These are phyloP conservation scores for Sporisorium graminicola DNA, from an alignment of 1,284 basidiomycete species.

Conservation along the genomic window DNA sequence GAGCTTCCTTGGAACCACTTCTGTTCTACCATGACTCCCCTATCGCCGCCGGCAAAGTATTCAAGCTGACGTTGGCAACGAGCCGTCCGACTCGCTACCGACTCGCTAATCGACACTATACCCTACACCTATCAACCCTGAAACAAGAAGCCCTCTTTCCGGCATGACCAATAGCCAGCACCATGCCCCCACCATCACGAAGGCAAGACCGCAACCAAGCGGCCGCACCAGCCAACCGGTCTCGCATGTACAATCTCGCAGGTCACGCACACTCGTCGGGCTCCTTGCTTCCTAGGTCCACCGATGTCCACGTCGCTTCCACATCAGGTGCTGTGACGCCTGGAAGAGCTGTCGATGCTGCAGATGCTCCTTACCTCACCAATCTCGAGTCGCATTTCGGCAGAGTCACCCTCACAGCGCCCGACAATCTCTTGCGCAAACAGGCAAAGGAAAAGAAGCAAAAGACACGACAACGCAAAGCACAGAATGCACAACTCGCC, in stretches of 20 bases:
- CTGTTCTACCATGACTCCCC: background rate
- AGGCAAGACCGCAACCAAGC: constrained; percentile 20
- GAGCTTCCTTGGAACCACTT: no score
- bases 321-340: constrained; percentile 5
- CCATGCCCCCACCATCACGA: constrained; percentile 27
- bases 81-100: background rate
- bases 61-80: background rate
- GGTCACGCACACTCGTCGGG: constrained; percentile 50
- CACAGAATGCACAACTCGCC: constrained; percentile 47
- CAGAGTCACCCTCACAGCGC: constrained; percentile 63
- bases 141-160: background rate
- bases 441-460: constrained; percentile 60
- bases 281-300: constrained; percentile 42
- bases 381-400: constrained; percentile 61
- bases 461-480: constrained; percentile 51
- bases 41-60: background rate
- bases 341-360: constrained; percentile 23
- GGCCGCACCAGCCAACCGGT: constrained; percentile 21
- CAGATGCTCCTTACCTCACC: constrained; percentile 61
- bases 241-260: constrained; percentile 51
- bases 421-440: constrained; percentile 65
- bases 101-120: no score
- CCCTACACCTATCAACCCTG: background rate
- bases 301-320: constrained; percentile 36
- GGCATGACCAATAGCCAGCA: constrained; percentile 22